These are phyloP conservation scores for Monosporascus sp. DNA, from an alignment of 2,329 filamentous ascomycete genomes.

Conservation along the genomic window DNA sequence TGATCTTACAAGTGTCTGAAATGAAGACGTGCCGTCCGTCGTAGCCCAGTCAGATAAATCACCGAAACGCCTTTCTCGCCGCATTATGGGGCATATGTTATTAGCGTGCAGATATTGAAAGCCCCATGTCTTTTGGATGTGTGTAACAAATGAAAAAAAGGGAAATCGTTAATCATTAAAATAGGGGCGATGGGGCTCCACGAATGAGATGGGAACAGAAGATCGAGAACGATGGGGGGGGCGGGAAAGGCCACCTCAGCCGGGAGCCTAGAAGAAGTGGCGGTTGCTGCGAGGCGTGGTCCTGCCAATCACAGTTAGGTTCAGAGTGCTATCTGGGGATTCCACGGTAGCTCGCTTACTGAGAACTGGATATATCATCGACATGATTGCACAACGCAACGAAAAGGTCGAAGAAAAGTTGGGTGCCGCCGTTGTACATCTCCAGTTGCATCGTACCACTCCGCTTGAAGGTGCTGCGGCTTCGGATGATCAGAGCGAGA, in stretches of 20 bases:
- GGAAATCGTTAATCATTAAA: constrained; percentile 24
- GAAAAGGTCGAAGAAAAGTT: constrained; percentile 89
- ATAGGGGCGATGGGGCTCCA: background rate
- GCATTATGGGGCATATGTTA: constrained; percentile 16
- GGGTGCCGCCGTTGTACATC: constrained; percentile 79
- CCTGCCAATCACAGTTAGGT: constrained; percentile 20
- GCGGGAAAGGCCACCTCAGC: background rate
- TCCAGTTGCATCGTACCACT: constrained; percentile 94
- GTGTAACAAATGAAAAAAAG: background rate
- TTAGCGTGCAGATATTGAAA: background rate
- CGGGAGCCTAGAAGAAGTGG: constrained; percentile 22
- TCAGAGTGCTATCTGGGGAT: too few species aligned
- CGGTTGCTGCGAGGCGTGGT: constrained; percentile 44
- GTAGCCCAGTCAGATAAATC: constrained; percentile 1
- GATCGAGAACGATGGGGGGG: constrained; percentile 1
- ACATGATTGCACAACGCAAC: constrained; percentile 91
- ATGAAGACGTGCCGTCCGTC: background rate
- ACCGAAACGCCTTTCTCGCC: constrained; percentile 14
- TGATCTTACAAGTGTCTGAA: background rate
- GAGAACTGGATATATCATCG: constrained; percentile 57
- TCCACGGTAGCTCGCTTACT: constrained; percentile 36
- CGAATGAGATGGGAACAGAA: constrained; percentile 4
- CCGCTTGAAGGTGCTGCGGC: constrained; percentile 81
- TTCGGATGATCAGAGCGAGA: constrained; percentile 85
- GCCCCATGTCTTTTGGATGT: background rate